Evolutionary conservation across 805 yeast genomes (phyloP).

Genomic region (Nakazawaea wickerhamii): DNA sequence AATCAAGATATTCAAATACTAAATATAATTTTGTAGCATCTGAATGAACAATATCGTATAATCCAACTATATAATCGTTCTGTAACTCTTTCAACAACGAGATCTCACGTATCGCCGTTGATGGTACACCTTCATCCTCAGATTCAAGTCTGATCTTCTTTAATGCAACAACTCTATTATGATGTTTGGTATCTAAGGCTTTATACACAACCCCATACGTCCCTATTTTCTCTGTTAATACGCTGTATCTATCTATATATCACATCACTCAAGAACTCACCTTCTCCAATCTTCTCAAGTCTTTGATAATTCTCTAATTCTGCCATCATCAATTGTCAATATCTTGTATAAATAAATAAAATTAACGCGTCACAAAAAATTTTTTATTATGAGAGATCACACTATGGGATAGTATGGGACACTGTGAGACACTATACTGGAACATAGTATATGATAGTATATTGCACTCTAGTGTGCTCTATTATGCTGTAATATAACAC

Average conservation of each 20-base stretch:
- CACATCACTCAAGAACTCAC: constrained; percentile 31
- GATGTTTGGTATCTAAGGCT: constrained; percentile 83
- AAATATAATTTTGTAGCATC: constrained; percentile 88
- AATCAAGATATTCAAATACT: constrained; percentile 89
- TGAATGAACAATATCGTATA: constrained; percentile 92
- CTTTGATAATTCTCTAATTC: constrained; percentile 90
- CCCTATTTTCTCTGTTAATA: no score
- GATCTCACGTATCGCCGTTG: constrained; percentile 95
- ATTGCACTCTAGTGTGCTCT: no score
- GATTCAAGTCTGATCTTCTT: constrained; percentile 94
- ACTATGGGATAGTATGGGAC: no score
- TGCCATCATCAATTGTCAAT: constrained; percentile 43
- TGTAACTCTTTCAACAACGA: constrained; percentile 89
- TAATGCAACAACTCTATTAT: constrained; percentile 91
- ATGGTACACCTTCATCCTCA: constrained; percentile 98
- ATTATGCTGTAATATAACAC: no score
- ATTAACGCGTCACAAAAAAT: no score
- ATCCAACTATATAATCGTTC: constrained; percentile 87
- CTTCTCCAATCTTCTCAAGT: constrained; percentile 96
- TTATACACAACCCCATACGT: constrained; percentile 98
- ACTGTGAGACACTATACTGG: no score
- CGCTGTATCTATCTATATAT: not conserved
- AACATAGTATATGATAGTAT: no score
- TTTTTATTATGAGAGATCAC: no score
- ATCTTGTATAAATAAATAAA: no score